Evolutionary conservation across 768 basidiomycete species (phyloP), one percentile per base, ranked within the genome.

Genomic region (Leccinellum rugosiceps): DNA sequence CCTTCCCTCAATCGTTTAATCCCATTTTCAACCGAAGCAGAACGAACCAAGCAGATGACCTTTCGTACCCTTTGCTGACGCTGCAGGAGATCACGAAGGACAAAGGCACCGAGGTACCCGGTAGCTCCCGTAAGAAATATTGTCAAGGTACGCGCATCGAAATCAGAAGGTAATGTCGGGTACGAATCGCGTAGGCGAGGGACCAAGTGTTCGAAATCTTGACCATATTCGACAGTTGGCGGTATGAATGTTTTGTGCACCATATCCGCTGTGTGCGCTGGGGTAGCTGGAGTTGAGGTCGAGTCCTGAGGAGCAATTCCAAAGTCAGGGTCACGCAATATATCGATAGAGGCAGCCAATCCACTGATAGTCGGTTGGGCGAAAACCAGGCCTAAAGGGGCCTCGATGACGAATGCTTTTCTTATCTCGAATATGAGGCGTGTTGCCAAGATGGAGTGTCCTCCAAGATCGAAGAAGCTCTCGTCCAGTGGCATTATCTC

Each of bases 371-470:
- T 98, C 0, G 97, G 94, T 64, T 87, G 77, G 52, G 94, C 90
- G 70, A 98, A 99, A 49, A 98, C 86, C 44, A 98, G 78, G 8
- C 94, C 92, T 25, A 99, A 77, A 0, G 96, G 95, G 4, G 93
- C 94, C 54, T 95, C 86, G 19, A 97, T 80, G 11, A 94, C 86
- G 71, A 98, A 97, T 0, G 80, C 77, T 74, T 95, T 97, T 66
- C 97, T 87, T 53, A 99, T 87, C 74, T 98, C 94, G 70, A 99
- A 98, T 65, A 98, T 92, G 59, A 98, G 85, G 25, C 95, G 88
- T 2, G 97, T 99, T 0, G 97, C 97, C 46, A 99, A 84, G 66
- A 99, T 98, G 15, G 97, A 98, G 74, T 99, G 97, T 7, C 97
- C 97, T 49, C 97, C 97, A 44, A 98, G 82, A 70, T 99, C 96